These are phyloP conservation scores for Kluyveromyces wickerhamii DNA, from an alignment of 805 yeast genomes.

Conservation along the genomic window DNA sequence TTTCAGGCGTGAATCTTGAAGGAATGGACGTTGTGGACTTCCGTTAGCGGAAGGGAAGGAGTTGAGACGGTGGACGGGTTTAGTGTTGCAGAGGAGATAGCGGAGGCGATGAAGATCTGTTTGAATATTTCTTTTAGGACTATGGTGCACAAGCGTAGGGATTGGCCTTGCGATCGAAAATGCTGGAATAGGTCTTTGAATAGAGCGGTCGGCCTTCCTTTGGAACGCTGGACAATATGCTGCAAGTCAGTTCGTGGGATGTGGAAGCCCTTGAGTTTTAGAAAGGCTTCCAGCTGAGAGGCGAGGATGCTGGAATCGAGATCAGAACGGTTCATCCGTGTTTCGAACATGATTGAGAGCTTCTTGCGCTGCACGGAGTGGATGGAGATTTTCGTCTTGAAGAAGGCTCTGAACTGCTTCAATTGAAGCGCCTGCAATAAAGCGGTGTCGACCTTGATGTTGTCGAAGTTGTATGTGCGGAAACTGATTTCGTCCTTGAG, in stretches of 20 bases:
- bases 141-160: constrained; percentile 29
- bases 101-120: constrained; percentile 10
- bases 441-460: constrained; percentile 29
- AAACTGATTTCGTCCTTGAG: constrained; percentile 44
- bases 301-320: constrained; percentile 29
- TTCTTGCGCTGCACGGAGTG: constrained; percentile 32
- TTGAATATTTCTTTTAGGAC: constrained; percentile 32
- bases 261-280: constrained; percentile 41
- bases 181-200: constrained; percentile 36
- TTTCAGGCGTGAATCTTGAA: no score
- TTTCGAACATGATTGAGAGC: constrained; percentile 36
- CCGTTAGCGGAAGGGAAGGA: no score
- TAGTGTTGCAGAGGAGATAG: no score
- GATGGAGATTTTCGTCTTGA: constrained; percentile 30
- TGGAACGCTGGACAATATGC: constrained; percentile 32
- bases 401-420: constrained; percentile 31
- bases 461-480: constrained; percentile 36
- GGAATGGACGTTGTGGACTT: no score
- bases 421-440: constrained; percentile 29
- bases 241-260: constrained; percentile 35
- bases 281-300: constrained; percentile 37
- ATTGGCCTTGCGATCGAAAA: constrained; percentile 37
- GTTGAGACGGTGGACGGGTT: no score
- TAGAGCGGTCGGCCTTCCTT: constrained; percentile 32
- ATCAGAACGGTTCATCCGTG: constrained; percentile 33